Base-by-base conservation (phyloP, 352 stramenopile species). In the Hyaloperonospora arabidopsidis region DNA sequence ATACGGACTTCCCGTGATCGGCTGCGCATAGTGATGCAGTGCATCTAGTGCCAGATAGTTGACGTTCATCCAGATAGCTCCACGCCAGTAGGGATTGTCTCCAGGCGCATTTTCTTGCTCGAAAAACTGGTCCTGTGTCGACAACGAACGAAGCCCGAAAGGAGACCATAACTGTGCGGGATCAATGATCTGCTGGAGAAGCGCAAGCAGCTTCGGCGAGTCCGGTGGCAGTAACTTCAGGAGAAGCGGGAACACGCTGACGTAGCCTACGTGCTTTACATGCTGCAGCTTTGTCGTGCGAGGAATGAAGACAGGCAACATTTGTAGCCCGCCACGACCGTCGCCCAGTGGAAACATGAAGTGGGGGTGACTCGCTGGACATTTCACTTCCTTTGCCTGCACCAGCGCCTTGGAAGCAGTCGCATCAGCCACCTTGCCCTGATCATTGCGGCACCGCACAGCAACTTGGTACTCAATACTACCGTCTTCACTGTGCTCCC, bases 1-100 rank as follows among this genome's bases (percentile, higher is more conserved):
- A 52, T 73, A 85, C 35, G 76, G 70, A 56, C 70, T 78, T 14
- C 55, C 57, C 4, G 60, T 72, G 12, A 47, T 60, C 1, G 63
- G 57, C 18, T 77, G 46, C 17, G 69, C 72, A 51, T 95, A 96
- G 61, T 91, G 54, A 49, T 94, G 70, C 23, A 96, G 69, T 19
- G 86, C 84, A 59, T 79, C 69, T 25, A 97, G 55, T 45, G 86
- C 87, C 22, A 98, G 67, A 61, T 95, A 98, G 69, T 98, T 98
- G 14, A 87, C 62, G 57, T 96, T 96, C 50, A 97, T 90, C 93
- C 93, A 98, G 54, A 98, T 96, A 35, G 90, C 76, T 35, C 93
- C 93, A 46, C 93, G 80, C 92, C 92, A 97, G 69, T 96, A 96
- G 25, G 88, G 87, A 35, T 89, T 87, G 59, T 97, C 87, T 4